A percentile compares a stretch with the other conserved stretches of the same genome.
Conservation (phyloP, 257 asterid species). For the Nicotiana knightiana region DNA sequence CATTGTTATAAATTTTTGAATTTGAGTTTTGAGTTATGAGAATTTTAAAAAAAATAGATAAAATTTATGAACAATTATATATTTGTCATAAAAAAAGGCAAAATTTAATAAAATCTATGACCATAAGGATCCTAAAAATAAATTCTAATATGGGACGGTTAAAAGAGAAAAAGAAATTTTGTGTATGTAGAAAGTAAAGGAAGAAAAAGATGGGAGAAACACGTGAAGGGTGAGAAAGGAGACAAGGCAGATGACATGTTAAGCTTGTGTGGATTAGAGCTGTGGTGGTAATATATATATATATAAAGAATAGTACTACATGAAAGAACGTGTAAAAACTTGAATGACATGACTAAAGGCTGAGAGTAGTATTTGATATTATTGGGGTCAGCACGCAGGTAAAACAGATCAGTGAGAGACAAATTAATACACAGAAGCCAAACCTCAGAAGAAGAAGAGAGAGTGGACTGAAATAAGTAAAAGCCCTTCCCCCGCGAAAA, state of each 20-base stretch:
- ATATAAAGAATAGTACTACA: not conserved
- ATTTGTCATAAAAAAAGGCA: too few species aligned
- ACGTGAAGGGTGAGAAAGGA: not conserved
- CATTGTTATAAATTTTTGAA: too few species aligned
- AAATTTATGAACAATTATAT: too few species aligned
- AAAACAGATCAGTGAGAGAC: not conserved
- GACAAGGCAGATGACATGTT: not conserved
- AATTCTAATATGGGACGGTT: too few species aligned
- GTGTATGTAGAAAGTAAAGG: too few species aligned
- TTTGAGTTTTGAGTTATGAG: too few species aligned
- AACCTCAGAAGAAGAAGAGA: not conserved
- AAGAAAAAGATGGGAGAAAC: not conserved
- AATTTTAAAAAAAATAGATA: too few species aligned
- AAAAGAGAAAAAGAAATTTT: too few species aligned
- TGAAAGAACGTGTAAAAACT: conserved; percentile 23
- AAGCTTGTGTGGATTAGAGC: not conserved
- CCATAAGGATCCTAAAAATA: too few species aligned
- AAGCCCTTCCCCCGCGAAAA: conserved; percentile 68
- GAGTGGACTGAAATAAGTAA: conserved; percentile 11
- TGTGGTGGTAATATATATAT: not conserved
- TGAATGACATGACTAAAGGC: conserved; percentile 32
- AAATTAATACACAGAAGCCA: not conserved
- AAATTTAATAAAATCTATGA: too few species aligned
- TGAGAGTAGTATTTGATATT: not conserved
- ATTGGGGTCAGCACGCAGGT: not conserved